These are phyloP conservation scores for Elymus sibiricus DNA, from an alignment of 176 grass and related monocot species.

Conservation along the genomic window DNA sequence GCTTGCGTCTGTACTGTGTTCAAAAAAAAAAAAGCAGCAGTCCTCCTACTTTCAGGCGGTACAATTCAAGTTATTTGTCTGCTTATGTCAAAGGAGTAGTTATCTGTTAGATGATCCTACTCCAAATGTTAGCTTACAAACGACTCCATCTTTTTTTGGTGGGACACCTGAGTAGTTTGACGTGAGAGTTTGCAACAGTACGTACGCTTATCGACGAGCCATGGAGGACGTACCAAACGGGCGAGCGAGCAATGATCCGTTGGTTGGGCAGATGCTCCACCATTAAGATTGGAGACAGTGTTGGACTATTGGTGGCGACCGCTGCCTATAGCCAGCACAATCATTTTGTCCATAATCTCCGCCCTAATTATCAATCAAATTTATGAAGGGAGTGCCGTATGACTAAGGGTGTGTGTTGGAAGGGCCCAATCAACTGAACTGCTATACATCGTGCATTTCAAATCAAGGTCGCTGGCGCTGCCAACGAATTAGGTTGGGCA, in stretches of 20 bases:
- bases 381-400: background rate
- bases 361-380: slow-evolving; percentile 12
- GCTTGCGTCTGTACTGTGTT: too few species aligned
- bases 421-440: slow-evolving; percentile 2
- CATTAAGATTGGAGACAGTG: background rate
- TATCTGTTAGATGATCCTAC: background rate
- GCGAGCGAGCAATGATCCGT: slow-evolving; percentile 5
- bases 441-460: background rate
- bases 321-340: background rate
- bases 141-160: background rate
- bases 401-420: background rate
- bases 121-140: background rate
- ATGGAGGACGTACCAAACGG: background rate
- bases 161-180: background rate
- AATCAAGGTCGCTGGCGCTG: background rate
- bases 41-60: background rate
- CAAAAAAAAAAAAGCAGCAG: too few species aligned
- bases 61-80: background rate
- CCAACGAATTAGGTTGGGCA: background rate
- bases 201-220: background rate
- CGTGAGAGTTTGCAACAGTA: background rate
- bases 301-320: slow-evolving; percentile 4
- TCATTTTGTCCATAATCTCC: slow-evolving; percentile 10
- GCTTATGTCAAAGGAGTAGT: background rate
- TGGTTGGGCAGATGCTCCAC: background rate